Evolutionary conservation across 257 asterid genomes (phyloP).

Genomic region (Rhazya stricta): DNA sequence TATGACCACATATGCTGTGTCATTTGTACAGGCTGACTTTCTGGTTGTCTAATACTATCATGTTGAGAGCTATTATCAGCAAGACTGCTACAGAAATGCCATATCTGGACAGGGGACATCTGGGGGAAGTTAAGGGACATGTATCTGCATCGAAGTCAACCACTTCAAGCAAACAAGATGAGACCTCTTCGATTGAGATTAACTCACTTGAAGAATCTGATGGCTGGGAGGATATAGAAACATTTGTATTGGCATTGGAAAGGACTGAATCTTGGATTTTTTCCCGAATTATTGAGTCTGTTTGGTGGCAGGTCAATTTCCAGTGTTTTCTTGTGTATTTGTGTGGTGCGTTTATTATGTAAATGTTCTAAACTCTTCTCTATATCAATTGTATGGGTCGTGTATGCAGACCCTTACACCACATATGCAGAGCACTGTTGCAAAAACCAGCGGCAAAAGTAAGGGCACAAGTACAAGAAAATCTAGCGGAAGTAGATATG

Average conservation of each 20-base stretch:
- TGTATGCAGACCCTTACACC: conserved; percentile 81
- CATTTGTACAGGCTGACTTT: conserved; percentile 70
- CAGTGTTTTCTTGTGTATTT: conserved; percentile 14
- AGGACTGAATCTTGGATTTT: conserved; percentile 91
- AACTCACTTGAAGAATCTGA: conserved; percentile 32
- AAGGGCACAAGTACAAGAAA: conserved; percentile 40
- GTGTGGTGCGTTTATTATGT: neutral
- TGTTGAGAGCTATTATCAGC: conserved; percentile 79
- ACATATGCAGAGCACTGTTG: conserved; percentile 71
- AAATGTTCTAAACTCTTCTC: neutral
- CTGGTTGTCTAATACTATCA: conserved; percentile 85
- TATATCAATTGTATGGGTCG: conserved; percentile 13
- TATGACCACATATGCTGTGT: conserved; percentile 3
- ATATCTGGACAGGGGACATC: conserved; percentile 18
- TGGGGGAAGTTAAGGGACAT: conserved; percentile 14
- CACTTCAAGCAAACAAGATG: conserved; percentile 14
- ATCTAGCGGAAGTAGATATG: conserved; percentile 40
- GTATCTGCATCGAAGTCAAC: conserved; percentile 16
- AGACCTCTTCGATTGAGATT: conserved; percentile 5
- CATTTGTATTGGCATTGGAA: conserved; percentile 66
- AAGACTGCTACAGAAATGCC: conserved; percentile 57
- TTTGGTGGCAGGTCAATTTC: conserved; percentile 94
- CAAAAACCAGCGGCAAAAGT: conserved; percentile 35
- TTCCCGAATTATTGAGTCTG: conserved; percentile 73
- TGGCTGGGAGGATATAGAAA: conserved; percentile 56